Conservation (phyloP, 2,329 filamentous ascomycete genomes). For the Nannizziopsis barbatae region DNA sequence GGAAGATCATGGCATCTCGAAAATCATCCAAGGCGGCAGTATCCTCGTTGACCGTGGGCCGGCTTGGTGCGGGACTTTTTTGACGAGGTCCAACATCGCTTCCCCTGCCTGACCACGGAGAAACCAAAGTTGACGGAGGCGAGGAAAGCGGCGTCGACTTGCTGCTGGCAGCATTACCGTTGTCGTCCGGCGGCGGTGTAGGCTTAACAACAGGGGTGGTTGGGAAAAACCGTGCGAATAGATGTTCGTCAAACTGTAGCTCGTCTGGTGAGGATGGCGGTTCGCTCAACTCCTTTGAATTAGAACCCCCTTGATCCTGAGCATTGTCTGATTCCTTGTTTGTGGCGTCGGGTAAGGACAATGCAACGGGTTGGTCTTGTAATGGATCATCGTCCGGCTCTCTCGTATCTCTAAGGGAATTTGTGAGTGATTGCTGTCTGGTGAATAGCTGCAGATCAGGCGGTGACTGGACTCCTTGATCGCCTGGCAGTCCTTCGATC, state of each 20-base stretch:
- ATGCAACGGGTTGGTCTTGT: constrained; percentile 1
- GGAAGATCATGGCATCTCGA: neutral
- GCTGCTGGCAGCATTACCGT: constrained; percentile 13
- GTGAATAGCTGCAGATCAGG: neutral
- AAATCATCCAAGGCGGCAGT: neutral
- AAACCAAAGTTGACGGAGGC: constrained; percentile 19
- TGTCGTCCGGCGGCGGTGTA: neutral
- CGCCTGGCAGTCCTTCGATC: neutral
- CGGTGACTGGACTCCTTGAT: neutral
- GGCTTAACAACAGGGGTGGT: constrained; percentile 8
- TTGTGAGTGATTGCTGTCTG: neutral
- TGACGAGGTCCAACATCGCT: neutral
- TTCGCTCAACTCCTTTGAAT: neutral
- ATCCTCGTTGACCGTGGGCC: neutral
- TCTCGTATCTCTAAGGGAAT: neutral
- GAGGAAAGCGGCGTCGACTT: constrained; percentile 30
- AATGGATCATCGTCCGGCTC: constrained; percentile 11
- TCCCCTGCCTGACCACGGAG: constrained; percentile 4
- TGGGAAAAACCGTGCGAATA: constrained; percentile 8
- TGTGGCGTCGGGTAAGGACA: neutral
- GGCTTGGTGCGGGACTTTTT: neutral
- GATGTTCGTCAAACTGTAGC: constrained; percentile 23
- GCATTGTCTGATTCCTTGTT: neutral
- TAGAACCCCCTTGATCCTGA: neutral
- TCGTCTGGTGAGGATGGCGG: constrained; percentile 29